A percentile compares a stretch with the other conserved stretches of the same genome.
These are phyloP conservation scores for Phoma herbarum DNA, from an alignment of 2,329 filamentous ascomycete species.

Conservation along the genomic window DNA sequence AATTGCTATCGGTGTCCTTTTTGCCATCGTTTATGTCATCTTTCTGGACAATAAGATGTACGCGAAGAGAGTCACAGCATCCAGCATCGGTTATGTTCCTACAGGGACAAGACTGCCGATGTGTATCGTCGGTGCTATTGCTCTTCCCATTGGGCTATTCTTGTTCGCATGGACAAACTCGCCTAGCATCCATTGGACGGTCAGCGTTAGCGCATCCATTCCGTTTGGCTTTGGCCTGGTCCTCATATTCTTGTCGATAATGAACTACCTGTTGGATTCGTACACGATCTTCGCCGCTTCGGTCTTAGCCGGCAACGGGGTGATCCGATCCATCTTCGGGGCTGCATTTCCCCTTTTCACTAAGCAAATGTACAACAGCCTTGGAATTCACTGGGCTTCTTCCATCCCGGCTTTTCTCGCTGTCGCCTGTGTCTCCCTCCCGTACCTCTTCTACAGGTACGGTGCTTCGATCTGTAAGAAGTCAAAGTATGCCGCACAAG, in stretches of 20 bases:
- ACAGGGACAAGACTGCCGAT: conserved; percentile 72
- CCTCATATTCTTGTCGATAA: conserved; percentile 66
- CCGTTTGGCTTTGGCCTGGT: conserved; percentile 69
- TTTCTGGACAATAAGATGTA: conserved; percentile 49
- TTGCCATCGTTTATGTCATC: conserved; percentile 63
- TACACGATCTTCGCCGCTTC: conserved; percentile 80
- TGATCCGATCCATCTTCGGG: conserved; percentile 79
- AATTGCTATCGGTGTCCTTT: conserved; percentile 71
- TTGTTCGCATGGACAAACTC: conserved; percentile 57
- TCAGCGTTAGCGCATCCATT: conserved; percentile 59
- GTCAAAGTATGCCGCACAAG: conserved; percentile 75
- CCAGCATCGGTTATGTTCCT: conserved; percentile 64
- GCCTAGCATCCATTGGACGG: conserved; percentile 64
- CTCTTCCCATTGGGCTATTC: conserved; percentile 62
- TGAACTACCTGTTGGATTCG: conserved; percentile 55
- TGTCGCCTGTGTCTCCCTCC: conserved; percentile 74
- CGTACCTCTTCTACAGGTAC: conserved; percentile 79
- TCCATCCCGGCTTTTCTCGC: conserved; percentile 78
- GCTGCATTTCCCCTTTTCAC: conserved; percentile 84
- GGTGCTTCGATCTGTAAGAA: conserved; percentile 69
- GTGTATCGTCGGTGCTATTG: conserved; percentile 68
- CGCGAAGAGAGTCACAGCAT: conserved; percentile 53
- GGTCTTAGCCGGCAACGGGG: conserved; percentile 78
- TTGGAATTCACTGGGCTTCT: conserved; percentile 77
- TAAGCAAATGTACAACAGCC: conserved; percentile 63